A percentile compares a stretch with the other conserved stretches of the same genome.
These are phyloP conservation scores for Irpex sp. DNA, from an alignment of 1,284 basidiomycete species.

Conservation along the genomic window DNA sequence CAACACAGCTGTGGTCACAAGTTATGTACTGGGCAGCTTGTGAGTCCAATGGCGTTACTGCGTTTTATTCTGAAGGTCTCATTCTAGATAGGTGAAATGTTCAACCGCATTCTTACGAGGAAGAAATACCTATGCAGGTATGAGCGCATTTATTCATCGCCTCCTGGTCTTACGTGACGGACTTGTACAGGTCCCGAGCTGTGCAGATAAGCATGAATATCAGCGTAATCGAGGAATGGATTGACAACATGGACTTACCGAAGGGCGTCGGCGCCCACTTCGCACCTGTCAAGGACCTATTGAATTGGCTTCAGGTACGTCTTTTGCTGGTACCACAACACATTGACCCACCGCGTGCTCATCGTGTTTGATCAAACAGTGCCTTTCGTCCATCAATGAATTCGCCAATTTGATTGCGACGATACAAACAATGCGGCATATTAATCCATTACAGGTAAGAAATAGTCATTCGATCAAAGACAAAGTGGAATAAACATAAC, in stretches of 20 bases:
- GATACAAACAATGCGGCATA: constrained; percentile 80
- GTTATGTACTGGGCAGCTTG: constrained; percentile 90
- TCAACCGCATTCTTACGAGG: constrained; percentile 89
- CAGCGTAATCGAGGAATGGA: constrained; percentile 88
- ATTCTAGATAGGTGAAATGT: constrained; percentile 71
- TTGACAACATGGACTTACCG: constrained; percentile 78
- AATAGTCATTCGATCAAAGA: not conserved
- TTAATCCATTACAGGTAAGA: constrained; percentile 87
- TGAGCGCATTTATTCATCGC: constrained; percentile 14
- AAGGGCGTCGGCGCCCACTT: constrained; percentile 80
- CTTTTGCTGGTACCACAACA: not conserved
- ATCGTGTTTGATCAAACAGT: constrained; percentile 42
- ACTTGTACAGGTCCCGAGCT: constrained; percentile 64
- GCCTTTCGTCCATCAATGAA: constrained; percentile 81
- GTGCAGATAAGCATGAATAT: constrained; percentile 91
- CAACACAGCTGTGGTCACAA: constrained; percentile 92
- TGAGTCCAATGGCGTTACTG: constrained; percentile 28
- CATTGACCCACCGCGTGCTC: not conserved
- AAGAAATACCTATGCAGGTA: constrained; percentile 93
- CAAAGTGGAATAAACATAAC: too few species aligned
- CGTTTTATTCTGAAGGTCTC: constrained; percentile 20
- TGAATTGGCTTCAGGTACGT: constrained; percentile 81
- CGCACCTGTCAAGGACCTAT: constrained; percentile 79
- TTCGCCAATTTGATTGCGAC: constrained; percentile 88
- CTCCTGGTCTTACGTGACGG: constrained; percentile 1